Percentiles rank a stretch among this genome's conserved stretches.
These are phyloP conservation scores for Scenedesmus sp. DNA, from an alignment of 163 green algal genomes.

Conservation along the genomic window DNA sequence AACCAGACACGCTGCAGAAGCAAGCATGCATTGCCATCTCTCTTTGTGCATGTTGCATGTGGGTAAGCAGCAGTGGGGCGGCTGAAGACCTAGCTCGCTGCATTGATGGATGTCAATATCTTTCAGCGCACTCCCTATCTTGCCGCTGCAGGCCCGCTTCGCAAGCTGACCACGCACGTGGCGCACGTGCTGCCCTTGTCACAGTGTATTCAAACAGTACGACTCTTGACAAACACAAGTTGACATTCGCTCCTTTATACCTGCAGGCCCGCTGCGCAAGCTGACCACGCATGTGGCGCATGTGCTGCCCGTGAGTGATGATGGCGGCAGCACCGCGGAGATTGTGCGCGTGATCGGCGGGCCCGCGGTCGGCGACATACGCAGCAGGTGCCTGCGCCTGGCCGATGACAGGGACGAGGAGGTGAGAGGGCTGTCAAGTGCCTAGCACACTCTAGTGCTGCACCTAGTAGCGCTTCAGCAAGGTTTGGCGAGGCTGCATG, in stretches of 20 bases:
- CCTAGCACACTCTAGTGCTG: too few relatives aligned
- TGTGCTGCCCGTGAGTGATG: constrained; percentile 97
- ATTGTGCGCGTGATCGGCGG: constrained; percentile 96
- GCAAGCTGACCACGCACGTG: not conserved
- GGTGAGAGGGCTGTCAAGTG: constrained; percentile 54
- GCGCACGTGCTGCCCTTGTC: too few relatives aligned
- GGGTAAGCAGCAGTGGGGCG: too few relatives aligned
- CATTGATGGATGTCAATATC: too few relatives aligned
- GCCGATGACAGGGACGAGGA: constrained; percentile 91
- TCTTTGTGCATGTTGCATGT: too few relatives aligned
- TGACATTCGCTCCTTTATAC: not conserved
- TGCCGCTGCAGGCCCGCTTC: not conserved
- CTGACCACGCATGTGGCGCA: constrained; percentile 91
- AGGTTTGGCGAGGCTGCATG: too few relatives aligned
- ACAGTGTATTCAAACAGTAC: too few relatives aligned
- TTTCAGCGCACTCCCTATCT: not conserved
- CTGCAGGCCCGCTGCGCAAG: constrained; percentile 72
- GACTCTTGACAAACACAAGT: too few relatives aligned
- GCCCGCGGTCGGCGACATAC: constrained; percentile 97
- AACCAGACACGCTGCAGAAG: not conserved
- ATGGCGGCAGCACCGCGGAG: constrained; percentile 95
- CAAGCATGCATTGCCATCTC: not conserved
- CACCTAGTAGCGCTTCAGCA: too few relatives aligned
- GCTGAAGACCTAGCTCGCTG: too few relatives aligned
- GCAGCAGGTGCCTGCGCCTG: constrained; percentile 94